These are phyloP conservation scores for Aspergillus quadricinctus DNA, from an alignment of 2,329 filamentous ascomycete species.

Conservation along the genomic window DNA sequence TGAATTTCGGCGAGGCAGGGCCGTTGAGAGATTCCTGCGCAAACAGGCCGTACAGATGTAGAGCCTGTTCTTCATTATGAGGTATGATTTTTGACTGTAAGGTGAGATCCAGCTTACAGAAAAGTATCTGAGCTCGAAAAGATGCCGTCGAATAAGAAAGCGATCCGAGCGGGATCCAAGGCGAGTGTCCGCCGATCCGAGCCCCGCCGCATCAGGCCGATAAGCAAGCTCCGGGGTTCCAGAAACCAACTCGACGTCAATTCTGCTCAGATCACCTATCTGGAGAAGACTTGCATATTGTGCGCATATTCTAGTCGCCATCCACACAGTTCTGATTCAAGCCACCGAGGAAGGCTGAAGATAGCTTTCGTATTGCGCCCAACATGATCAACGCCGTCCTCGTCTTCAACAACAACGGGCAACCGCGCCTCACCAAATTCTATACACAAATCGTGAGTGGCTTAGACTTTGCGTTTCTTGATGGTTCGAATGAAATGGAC, in stretches of 20 bases:
- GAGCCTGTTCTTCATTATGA: constrained; percentile 3
- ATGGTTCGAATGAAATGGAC: background rate
- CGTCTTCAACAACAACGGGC: constrained; percentile 97
- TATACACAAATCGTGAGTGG: constrained; percentile 82
- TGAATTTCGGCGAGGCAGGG: constrained; percentile 1
- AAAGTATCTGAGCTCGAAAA: background rate
- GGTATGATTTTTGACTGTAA: background rate
- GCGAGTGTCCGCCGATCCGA: constrained; percentile 9
- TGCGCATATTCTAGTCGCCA: background rate
- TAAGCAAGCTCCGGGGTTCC: constrained; percentile 9
- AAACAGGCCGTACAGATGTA: constrained; percentile 9
- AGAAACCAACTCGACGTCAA: background rate
- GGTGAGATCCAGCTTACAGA: background rate
- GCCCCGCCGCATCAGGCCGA: constrained; percentile 8
- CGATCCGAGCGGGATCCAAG: constrained; percentile 7
- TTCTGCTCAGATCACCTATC: background rate
- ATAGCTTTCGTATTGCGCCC: background rate
- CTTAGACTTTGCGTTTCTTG: background rate
- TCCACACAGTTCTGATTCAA: background rate
- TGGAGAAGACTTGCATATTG: background rate
- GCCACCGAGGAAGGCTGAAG: background rate
- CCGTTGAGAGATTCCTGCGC: constrained; percentile 2
- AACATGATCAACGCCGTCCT: constrained; percentile 97
- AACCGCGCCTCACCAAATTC: constrained; percentile 95
- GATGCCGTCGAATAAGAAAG: constrained; percentile 5